Base-by-base conservation (phyloP, 805 yeast genomes). In the Myxozyma mucilagina region DNA sequence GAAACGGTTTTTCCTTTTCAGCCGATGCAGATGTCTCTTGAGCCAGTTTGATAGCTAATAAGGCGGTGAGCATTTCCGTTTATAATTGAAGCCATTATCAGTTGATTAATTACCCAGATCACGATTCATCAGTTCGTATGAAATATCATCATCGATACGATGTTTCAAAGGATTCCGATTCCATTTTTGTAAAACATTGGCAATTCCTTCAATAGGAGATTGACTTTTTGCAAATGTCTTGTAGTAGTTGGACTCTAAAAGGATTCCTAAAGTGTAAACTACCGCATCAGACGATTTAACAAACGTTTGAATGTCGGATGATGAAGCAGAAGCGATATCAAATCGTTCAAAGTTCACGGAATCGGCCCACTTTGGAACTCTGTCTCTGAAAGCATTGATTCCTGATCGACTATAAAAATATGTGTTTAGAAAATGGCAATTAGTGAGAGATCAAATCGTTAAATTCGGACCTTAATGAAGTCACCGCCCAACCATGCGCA, bases 401-500 rank as follows among this genome's bases (percentile, higher is more conserved):
- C 65, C 65, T 3, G 65, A 61, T 18, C 65, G 65, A 38, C 65
- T 61, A 44, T 5, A 24, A 41, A 18, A 18, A 13, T 16, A 42
- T 14, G 1, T 34, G 6, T n/a, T 16, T 8, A n/a, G 11, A 18
- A 29, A 39, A 39, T 24, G 8, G 6, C 45, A 13, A 38, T 13
- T 38, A 13, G 13, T 13, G 16, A 13, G 41, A n/a, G 16, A 38
- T 13, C 16, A 11, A 7, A 5, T 13, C 6, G 24, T 29, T 4
- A 34, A 6, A 9, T 11, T 18, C 8, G n/a, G 6, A 59, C 65
- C 65, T 62, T 36, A 62, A 32, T 31, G 64, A 62, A 4, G 65
- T 62, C 7, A 62, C 65, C 5, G 44, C 44, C 64, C 64, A 62
- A 24, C 65, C 65, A 44, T 59, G 63, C 10, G 62, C 65, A n/a